Percentiles rank a stretch among this genome's conserved stretches.
These are phyloP conservation scores for Staphylotrichum tortipilum DNA, from an alignment of 495 filamentous ascomycete genomes.

Conservation along the genomic window DNA sequence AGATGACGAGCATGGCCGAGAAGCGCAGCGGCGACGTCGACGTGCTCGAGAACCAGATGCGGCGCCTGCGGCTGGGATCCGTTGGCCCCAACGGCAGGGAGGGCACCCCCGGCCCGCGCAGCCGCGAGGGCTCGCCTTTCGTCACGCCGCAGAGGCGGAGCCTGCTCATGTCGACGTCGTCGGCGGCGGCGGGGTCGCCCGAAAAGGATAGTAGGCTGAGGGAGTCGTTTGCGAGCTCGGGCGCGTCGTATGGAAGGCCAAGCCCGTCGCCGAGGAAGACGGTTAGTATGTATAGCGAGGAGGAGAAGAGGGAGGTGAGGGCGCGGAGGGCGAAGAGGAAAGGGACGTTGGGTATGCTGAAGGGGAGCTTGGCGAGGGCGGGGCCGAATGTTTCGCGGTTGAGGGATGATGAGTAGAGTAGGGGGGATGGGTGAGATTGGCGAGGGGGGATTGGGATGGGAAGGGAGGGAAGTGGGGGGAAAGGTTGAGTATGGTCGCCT, in stretches of 20 bases:
- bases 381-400: constrained; percentile 31
- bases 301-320: constrained; percentile 43
- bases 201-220: constrained; percentile 31
- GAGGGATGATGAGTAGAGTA: constrained; percentile 21
- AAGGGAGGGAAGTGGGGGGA: not conserved
- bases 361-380: constrained; percentile 27
- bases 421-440: not conserved
- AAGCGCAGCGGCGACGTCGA: constrained; percentile 78
- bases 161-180: constrained; percentile 45
- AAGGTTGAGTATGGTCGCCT: not conserved
- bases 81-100: no score
- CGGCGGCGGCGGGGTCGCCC: no score
- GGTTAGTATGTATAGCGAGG: constrained; percentile 42
- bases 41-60: constrained; percentile 76
- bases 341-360: constrained; percentile 23
- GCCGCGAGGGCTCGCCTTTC: constrained; percentile 54
- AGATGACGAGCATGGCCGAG: constrained; percentile 88
- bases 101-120: constrained; percentile 24
- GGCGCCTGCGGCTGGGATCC: constrained; percentile 52
- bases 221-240: constrained; percentile 39
- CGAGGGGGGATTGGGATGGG: not conserved
- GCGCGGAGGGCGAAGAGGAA: constrained; percentile 17
- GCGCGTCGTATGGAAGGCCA: constrained; percentile 35
- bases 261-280: constrained; percentile 43
- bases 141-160: constrained; percentile 46